Base-by-base conservation (phyloP, 768 basidiomycete genomes). In the Cyclocybe aegerita region DNA sequence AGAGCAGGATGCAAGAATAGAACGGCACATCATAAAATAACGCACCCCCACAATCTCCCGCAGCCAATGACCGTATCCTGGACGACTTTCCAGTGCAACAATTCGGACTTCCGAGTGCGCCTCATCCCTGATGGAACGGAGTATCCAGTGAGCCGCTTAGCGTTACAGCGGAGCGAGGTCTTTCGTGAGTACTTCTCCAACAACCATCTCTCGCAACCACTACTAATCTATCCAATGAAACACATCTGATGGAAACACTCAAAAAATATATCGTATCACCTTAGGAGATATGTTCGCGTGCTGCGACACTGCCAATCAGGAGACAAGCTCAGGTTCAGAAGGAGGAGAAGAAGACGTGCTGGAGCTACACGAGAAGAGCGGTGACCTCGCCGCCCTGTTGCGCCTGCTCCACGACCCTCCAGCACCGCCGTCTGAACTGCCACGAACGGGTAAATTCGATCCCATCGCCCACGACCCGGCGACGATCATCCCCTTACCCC, bases 281-380 rank as follows among this genome's bases (percentile, higher is more conserved):
- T 23, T 62, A 88, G 86, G 76, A 23, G 77, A 85, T 60, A 88
- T 89, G 87, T 88, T 89, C 62, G 66, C 72, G 17, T 77, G 77
- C 53, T 86, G 85, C 53, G 76, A 23, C 23, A 23, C 23, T 4
- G 23, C 23, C 23, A 23, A 81, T 44, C 49, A 53, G 12, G 46
- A 56, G 48, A 50, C 58, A 39, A 23, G 23, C 4, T 23, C 23
- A 23, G 23, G 23, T 23, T 48, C 47, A 29, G 51, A 49, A 32
- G 53, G 55, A 12, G 57, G 65, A 41, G 67, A 66, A 12, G 57
- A 66, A 41, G 67, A 66, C 33, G 41, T 50, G 29, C 65, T 87
- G 10, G 80, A 83, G 52, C 62, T 88, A 17, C 70, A 80, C 46
- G 87, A 89, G 62, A 63, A 75, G 9, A 70, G 77, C 14, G 65